Percentiles rank a stretch among this genome's conserved stretches.
Conservation (phyloP, 1,284 basidiomycete genomes). For the Malassezia equina region DNA sequence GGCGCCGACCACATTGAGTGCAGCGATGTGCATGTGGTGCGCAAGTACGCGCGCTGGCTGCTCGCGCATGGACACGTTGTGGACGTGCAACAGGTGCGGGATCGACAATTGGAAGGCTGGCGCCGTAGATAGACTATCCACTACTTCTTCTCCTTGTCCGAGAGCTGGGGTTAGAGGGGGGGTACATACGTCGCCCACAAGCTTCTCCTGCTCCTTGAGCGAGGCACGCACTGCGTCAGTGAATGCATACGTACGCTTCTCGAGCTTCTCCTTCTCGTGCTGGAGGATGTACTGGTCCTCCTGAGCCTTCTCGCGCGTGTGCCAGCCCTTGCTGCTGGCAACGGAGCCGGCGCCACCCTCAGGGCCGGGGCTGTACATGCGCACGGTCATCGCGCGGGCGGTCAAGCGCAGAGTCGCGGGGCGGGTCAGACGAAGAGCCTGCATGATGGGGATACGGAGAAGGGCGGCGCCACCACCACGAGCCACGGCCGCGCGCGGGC, state of each 20-base stretch:
- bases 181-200: slow-evolving; percentile 29
- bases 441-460: slow-evolving; percentile 3
- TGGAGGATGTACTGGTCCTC: slow-evolving; percentile 36
- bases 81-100: slow-evolving; percentile 20
- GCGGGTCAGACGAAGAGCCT: not conserved
- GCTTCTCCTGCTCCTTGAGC: slow-evolving; percentile 32
- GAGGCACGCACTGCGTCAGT: slow-evolving; percentile 21
- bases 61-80: slow-evolving; percentile 19
- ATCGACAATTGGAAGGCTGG: slow-evolving; percentile 3
- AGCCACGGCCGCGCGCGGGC: not conserved
- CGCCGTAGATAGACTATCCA: not conserved
- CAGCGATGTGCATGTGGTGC: slow-evolving; percentile 21
- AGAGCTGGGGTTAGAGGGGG: slow-evolving; percentile 18
- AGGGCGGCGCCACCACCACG: not conserved
- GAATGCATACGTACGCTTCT: slow-evolving; percentile 20
- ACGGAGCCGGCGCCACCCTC: slow-evolving; percentile 28
- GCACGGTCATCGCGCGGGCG: slow-evolving; percentile 2
- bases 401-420: slow-evolving; percentile 1
- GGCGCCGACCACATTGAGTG: slow-evolving; percentile 23
- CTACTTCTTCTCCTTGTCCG: slow-evolving; percentile 32
- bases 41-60: slow-evolving; percentile 20
- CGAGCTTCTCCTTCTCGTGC: slow-evolving; percentile 39
- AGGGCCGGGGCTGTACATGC: slow-evolving; percentile 23
- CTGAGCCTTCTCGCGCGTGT: slow-evolving; percentile 32
- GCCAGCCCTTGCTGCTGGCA: slow-evolving; percentile 27